These are phyloP conservation scores for Halteria grandinella DNA, from an alignment of 73 alveolate species.

Conservation along the genomic window DNA sequence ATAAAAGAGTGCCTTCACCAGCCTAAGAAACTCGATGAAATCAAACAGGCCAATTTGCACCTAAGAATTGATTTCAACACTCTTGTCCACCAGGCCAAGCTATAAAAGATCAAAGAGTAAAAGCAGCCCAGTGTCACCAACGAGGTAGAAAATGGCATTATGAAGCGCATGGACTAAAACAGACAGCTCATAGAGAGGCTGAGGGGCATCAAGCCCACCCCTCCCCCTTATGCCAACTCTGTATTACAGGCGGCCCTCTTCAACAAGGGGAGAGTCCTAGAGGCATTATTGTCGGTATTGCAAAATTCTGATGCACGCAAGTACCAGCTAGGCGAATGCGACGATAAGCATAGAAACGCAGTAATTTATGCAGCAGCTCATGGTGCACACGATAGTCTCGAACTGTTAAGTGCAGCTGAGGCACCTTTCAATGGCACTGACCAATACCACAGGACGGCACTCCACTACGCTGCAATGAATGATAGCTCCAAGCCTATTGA, in stretches of 20 bases:
- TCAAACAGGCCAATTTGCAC: slow-evolving; percentile 21
- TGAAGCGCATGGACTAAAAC: slow-evolving; percentile 23
- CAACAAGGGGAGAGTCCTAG: slow-evolving; percentile 45
- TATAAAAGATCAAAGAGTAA: slow-evolving; percentile 12
- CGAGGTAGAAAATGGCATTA: slow-evolving; percentile 10
- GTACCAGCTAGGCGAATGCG: slow-evolving; percentile 1
- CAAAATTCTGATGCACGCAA: slow-evolving; percentile 4
- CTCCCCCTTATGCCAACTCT: slow-evolving; percentile 45
- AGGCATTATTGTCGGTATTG: slow-evolving; percentile 46
- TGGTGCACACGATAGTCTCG: slow-evolving; percentile 30
- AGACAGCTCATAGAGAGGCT: slow-evolving; percentile 23
- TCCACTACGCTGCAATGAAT: slow-evolving; percentile 58
- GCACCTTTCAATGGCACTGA: slow-evolving; percentile 39
- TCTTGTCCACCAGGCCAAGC: slow-evolving; percentile 26
- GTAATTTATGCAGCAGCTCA: slow-evolving; percentile 37
- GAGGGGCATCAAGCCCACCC: slow-evolving; percentile 6
- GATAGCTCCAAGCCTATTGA: slow-evolving; percentile 45
- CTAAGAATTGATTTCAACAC: slow-evolving; percentile 12
- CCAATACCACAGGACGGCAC: slow-evolving; percentile 37
- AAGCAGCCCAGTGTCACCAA: neutral
- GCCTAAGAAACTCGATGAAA: slow-evolving; percentile 45
- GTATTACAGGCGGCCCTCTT: slow-evolving; percentile 31
- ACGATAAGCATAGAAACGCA: slow-evolving; percentile 50
- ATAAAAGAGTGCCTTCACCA: slow-evolving; percentile 27
- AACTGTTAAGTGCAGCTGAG: slow-evolving; percentile 22